These are phyloP conservation scores for Erysimum cheiranthoides DNA, from an alignment of 345 rosid genomes.

Conservation along the genomic window DNA sequence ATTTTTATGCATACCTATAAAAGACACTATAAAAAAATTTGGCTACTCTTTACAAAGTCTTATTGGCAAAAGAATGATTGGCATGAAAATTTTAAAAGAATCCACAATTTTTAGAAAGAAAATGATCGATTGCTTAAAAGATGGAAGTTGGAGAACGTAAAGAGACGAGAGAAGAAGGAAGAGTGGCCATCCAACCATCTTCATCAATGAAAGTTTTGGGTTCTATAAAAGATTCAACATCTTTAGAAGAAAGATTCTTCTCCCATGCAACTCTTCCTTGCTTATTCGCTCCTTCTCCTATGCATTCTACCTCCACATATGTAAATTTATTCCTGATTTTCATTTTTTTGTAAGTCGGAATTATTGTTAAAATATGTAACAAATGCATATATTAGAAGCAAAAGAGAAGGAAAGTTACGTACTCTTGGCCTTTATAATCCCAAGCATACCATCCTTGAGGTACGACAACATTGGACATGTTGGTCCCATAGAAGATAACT, in stretches of 20 bases:
- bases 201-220: slow-evolving; percentile 43
- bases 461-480: slow-evolving; percentile 31
- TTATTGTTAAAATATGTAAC: slow-evolving; percentile 25
- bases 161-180: slow-evolving; percentile 42
- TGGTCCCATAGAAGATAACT: slow-evolving; percentile 44
- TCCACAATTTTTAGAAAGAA: too few relatives aligned
- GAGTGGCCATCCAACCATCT: slow-evolving; percentile 51
- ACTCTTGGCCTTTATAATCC: slow-evolving; percentile 47
- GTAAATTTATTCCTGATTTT: slow-evolving; percentile 35
- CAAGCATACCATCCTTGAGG: slow-evolving; percentile 57
- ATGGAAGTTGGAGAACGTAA: not conserved
- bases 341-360: not conserved
- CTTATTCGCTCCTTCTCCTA: slow-evolving; percentile 50
- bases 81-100: too few relatives aligned
- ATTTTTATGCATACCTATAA: too few relatives aligned
- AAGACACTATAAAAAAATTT: too few relatives aligned
- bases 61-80: too few relatives aligned
- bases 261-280: slow-evolving; percentile 53
- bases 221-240: not conserved
- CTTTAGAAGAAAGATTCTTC: slow-evolving; percentile 43
- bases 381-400: not conserved
- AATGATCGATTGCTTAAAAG: not conserved
- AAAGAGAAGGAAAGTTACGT: slow-evolving; percentile 23
- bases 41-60: too few relatives aligned
- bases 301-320: slow-evolving; percentile 47